Evolutionary conservation across 495 filamentous ascomycete genomes (phyloP).

Genomic region (Neurospora pannonica): DNA sequence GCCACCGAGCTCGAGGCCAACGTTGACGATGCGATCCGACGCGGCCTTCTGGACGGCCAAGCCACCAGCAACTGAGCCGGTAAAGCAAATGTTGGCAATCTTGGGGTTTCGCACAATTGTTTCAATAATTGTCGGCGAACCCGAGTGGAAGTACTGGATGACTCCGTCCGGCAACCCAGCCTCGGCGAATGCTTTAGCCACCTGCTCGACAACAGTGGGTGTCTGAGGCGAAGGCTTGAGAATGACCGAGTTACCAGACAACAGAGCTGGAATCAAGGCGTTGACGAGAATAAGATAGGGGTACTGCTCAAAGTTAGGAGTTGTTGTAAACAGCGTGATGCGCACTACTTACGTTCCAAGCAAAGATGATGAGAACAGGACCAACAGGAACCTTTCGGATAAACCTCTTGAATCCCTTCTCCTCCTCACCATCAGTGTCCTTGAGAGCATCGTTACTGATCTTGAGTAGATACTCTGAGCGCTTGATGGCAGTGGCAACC

Average conservation of each 20-base stretch:
- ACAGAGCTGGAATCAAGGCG: slow-evolving; percentile 75
- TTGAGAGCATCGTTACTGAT: slow-evolving; percentile 63
- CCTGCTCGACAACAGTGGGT: slow-evolving; percentile 77
- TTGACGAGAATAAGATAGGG: slow-evolving; percentile 89
- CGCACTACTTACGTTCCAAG: slow-evolving; percentile 71
- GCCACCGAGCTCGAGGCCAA: slow-evolving; percentile 82
- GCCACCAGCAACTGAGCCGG: slow-evolving; percentile 83
- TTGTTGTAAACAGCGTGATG: background rate
- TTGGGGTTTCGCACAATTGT: slow-evolving; percentile 61
- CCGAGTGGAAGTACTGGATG: slow-evolving; percentile 83
- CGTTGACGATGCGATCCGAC: slow-evolving; percentile 66
- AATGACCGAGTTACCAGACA: slow-evolving; percentile 82
- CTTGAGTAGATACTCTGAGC: slow-evolving; percentile 72
- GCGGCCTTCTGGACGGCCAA: slow-evolving; percentile 77
- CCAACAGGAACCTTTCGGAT: slow-evolving; percentile 82
- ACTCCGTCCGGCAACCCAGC: slow-evolving; percentile 73
- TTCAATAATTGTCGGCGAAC: slow-evolving; percentile 61
- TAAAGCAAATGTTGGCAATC: slow-evolving; percentile 75
- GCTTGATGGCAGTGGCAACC: slow-evolving; percentile 67
- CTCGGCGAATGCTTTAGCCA: slow-evolving; percentile 61
- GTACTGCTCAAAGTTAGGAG: slow-evolving; percentile 47
- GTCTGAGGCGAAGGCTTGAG: slow-evolving; percentile 92
- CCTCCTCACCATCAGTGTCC: slow-evolving; percentile 67
- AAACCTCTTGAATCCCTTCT: slow-evolving; percentile 80
- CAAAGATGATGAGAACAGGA: slow-evolving; percentile 77